These are phyloP conservation scores for Podospora appendiculata DNA, from an alignment of 495 filamentous ascomycete genomes.

Conservation along the genomic window DNA sequence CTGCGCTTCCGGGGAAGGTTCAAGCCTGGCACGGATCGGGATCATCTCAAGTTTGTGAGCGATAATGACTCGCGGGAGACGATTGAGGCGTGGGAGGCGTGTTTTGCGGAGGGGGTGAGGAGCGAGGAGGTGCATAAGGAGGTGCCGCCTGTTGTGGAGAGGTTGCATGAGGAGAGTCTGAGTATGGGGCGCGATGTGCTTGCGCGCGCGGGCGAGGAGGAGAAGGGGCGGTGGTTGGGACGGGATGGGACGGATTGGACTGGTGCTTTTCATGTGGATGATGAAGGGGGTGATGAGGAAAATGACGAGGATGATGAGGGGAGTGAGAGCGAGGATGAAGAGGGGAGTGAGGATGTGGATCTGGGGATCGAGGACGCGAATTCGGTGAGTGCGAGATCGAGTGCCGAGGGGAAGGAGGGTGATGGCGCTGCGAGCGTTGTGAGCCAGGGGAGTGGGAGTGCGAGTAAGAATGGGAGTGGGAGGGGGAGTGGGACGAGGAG, in stretches of 20 bases:
- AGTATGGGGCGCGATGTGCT: conserved; percentile 73
- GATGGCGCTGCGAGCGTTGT: conserved; percentile 6
- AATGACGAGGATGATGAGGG: conserved; percentile 36
- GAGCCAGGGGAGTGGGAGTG: neutral
- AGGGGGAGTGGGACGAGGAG: conserved; percentile 19
- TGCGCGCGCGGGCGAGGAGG: conserved; percentile 55
- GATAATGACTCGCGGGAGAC: conserved; percentile 90
- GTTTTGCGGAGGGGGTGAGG: conserved; percentile 75
- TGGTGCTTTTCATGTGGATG: conserved; percentile 58
- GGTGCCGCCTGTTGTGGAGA: conserved; percentile 55
- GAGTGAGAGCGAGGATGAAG: conserved; percentile 22
- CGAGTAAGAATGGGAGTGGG: neutral
- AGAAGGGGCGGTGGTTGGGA: conserved; percentile 69
- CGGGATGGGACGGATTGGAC: conserved; percentile 81
- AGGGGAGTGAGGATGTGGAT: conserved; percentile 22
- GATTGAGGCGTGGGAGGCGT: conserved; percentile 90
- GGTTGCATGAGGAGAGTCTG: conserved; percentile 73
- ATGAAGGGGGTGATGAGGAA: conserved; percentile 30
- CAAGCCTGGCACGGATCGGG: conserved; percentile 82
- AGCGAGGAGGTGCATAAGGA: conserved; percentile 55
- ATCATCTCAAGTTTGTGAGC: conserved; percentile 73
- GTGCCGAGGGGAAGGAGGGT: conserved; percentile 3
- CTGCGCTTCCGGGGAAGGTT: conserved; percentile 72
- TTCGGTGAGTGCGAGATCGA: neutral
- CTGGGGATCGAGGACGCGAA: conserved; percentile 38